Evolutionary conservation across 345 rosid species (phyloP).

Genomic region (Camelina hispida): DNA sequence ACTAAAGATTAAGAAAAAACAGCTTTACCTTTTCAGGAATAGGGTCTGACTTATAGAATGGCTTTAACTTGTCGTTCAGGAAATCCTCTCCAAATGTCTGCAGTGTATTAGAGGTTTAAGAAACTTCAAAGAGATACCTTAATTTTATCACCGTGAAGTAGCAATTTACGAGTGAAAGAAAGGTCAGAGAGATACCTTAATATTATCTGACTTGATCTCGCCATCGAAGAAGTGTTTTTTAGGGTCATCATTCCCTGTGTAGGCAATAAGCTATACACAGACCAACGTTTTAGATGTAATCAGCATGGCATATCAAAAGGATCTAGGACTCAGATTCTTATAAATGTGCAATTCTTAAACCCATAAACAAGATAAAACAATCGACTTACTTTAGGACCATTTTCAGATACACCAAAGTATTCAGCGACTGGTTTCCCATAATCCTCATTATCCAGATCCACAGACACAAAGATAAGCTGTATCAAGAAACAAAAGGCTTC

Average conservation of each 20-base stretch:
- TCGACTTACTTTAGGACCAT: conserved; percentile 61
- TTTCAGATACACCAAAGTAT: conserved; percentile 79
- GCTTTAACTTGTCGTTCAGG: conserved; percentile 79
- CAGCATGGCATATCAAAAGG: conserved; percentile 9
- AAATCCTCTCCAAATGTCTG: conserved; percentile 79
- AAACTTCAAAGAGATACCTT: conserved; percentile 59
- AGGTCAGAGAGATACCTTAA: conserved; percentile 63
- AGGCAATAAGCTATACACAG: conserved; percentile 69
- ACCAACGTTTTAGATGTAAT: conserved; percentile 10
- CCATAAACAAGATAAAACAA: not conserved
- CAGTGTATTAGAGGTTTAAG: conserved; percentile 9
- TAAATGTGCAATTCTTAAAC: not conserved
- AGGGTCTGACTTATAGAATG: conserved; percentile 93
- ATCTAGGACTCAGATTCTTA: conserved; percentile 5
- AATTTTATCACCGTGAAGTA: conserved; percentile 43
- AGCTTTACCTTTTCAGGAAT: conserved; percentile 76
- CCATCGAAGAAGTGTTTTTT: conserved; percentile 71
- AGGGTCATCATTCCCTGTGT: conserved; percentile 85
- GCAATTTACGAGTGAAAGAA: conserved; percentile 1
- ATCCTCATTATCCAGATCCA: conserved; percentile 92
- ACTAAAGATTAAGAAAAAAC: conserved; percentile 26
- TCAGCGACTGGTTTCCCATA: conserved; percentile 92
- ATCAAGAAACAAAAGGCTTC: conserved; percentile 25
- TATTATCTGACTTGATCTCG: conserved; percentile 65
- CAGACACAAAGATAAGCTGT: conserved; percentile 89